These are phyloP conservation scores for Albizia julibrissin DNA, from an alignment of 306 rosid species.

Conservation along the genomic window DNA sequence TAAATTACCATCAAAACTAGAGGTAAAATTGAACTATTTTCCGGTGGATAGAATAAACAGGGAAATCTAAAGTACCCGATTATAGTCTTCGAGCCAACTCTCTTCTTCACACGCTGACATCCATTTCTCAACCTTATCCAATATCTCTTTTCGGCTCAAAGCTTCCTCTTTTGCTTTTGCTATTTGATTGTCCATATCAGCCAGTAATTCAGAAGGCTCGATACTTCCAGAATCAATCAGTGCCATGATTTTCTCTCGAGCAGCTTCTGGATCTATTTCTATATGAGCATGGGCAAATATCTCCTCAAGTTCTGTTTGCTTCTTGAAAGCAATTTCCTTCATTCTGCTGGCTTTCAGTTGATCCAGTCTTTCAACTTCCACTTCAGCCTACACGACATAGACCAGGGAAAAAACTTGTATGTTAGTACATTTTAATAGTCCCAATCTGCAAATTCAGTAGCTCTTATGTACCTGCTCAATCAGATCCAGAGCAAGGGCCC, in stretches of 20 bases:
- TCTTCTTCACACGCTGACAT: conserved; percentile 99
- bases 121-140: conserved; percentile 99
- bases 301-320: conserved; percentile 90
- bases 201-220: conserved; percentile 87
- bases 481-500: conserved; percentile 92
- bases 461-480: conserved; percentile 72
- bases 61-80: conserved; percentile 60
- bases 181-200: conserved; percentile 96
- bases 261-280: conserved; percentile 86
- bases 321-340: conserved; percentile 99
- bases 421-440: conserved; percentile 18
- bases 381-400: conserved; percentile 73
- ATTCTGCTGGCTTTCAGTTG: conserved; percentile 94
- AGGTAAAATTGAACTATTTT: conserved; percentile 19
- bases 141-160: conserved; percentile 93
- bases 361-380: conserved; percentile 98
- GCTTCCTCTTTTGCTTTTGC: conserved; percentile 90
- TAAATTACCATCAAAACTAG: conserved; percentile 25
- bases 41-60: not conserved
- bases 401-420: conserved; percentile 18
- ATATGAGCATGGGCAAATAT: conserved; percentile 82
- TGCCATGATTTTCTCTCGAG: conserved; percentile 84
- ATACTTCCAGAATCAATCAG: conserved; percentile 83
- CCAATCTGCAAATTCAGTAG: conserved; percentile 25
- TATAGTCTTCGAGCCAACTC: conserved; percentile 99